These are phyloP conservation scores for Trichosporon sp. DNA, from an alignment of 1,284 basidiomycete genomes.

Conservation along the genomic window DNA sequence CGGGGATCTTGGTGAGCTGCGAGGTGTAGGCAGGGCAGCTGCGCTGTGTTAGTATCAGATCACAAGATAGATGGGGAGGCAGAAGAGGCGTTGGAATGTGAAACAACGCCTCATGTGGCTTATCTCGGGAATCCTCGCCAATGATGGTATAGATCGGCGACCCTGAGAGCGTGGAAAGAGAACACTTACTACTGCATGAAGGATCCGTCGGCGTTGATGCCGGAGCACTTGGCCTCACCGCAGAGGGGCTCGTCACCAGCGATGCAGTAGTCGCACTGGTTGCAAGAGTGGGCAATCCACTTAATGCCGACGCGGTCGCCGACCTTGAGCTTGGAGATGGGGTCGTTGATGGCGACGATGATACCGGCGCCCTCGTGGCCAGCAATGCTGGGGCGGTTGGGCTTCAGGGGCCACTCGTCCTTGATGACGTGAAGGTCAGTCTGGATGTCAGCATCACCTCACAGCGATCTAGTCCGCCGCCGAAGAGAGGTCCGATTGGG, in stretches of 20 bases:
- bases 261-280: slow-evolving; percentile 74
- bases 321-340: slow-evolving; percentile 61
- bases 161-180: neutral
- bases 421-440: slow-evolving; percentile 73
- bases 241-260: slow-evolving; percentile 69
- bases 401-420: slow-evolving; percentile 71
- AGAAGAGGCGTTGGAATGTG: slow-evolving; percentile 2
- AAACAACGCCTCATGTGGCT: neutral
- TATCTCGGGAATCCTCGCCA: neutral
- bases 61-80: neutral
- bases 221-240: slow-evolving; percentile 64
- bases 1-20: slow-evolving; percentile 75
- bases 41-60: slow-evolving; percentile 3
- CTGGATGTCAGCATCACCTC: slow-evolving; percentile 61
- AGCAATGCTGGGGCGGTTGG: slow-evolving; percentile 74
- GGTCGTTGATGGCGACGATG: slow-evolving; percentile 74
- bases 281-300: slow-evolving; percentile 70
- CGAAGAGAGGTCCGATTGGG: no score
- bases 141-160: neutral
- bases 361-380: slow-evolving; percentile 62
- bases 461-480: neutral
- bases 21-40: slow-evolving; percentile 61
- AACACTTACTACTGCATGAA: slow-evolving; percentile 41
- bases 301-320: slow-evolving; percentile 72
- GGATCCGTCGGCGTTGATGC: slow-evolving; percentile 62